Evolutionary conservation across 257 asterid genomes (phyloP).

Genomic region (Plantago ovata): DNA sequence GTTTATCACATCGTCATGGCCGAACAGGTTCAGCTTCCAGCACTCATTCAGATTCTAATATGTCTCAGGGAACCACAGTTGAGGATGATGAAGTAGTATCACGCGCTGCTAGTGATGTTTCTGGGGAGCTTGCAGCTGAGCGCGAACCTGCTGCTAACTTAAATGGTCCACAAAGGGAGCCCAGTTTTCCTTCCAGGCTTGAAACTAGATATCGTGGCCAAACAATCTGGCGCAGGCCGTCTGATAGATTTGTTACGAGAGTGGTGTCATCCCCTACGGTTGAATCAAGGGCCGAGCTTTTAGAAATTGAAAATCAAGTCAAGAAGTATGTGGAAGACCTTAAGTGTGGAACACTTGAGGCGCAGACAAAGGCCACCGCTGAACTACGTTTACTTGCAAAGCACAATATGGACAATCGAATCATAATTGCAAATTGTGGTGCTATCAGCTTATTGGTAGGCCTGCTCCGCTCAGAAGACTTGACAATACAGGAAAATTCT

Average conservation of each 20-base stretch:
- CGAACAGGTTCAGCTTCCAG: slow-evolving; percentile 59
- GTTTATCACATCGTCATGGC: slow-evolving; percentile 40
- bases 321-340: slow-evolving; percentile 65
- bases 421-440: slow-evolving; percentile 62
- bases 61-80: slow-evolving; percentile 49
- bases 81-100: slow-evolving; percentile 52
- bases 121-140: slow-evolving; percentile 60
- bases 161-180: slow-evolving; percentile 42
- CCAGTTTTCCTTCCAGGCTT: slow-evolving; percentile 42
- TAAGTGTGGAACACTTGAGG: slow-evolving; percentile 49
- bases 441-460: slow-evolving; percentile 52
- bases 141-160: slow-evolving; percentile 39
- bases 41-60: slow-evolving; percentile 46
- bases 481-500: slow-evolving; percentile 58
- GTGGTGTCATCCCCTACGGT: slow-evolving; percentile 52
- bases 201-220: slow-evolving; percentile 65
- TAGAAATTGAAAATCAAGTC: slow-evolving; percentile 64
- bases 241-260: slow-evolving; percentile 57
- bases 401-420: slow-evolving; percentile 71
- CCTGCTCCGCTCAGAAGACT: slow-evolving; percentile 54
- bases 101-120: slow-evolving; percentile 53
- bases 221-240: slow-evolving; percentile 60
- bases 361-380: slow-evolving; percentile 52
- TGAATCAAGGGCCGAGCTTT: slow-evolving; percentile 65
- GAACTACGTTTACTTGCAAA: slow-evolving; percentile 71